These are phyloP conservation scores for Thielaviopsis populi DNA, from an alignment of 2,329 filamentous ascomycete genomes.

Conservation along the genomic window DNA sequence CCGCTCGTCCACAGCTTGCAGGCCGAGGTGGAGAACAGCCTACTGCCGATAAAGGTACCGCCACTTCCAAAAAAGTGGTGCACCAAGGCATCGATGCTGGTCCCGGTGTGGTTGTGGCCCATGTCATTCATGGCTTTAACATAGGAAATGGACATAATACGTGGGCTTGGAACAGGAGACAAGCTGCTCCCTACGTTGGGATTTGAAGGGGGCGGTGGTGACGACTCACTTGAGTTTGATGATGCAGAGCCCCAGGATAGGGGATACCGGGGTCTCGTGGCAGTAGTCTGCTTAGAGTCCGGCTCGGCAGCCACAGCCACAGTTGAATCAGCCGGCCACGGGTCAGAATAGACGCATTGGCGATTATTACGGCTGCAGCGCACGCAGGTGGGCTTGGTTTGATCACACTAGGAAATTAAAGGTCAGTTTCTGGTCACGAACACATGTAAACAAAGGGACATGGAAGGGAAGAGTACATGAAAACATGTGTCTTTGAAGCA, in stretches of 20 bases:
- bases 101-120: conserved; percentile 8
- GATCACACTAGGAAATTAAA: conserved; percentile 18
- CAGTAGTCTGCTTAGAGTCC: not conserved
- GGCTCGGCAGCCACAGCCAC: not conserved
- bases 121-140: conserved; percentile 8
- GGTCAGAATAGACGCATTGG: conserved; percentile 16
- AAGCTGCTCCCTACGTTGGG: not conserved
- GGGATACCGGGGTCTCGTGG: not conserved
- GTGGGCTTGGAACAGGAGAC: conserved; percentile 3
- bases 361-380: conserved; percentile 19
- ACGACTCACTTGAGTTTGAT: not conserved
- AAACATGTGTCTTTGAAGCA: not conserved
- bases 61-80: conserved; percentile 13
- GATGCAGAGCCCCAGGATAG: not conserved
- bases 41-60: conserved; percentile 18
- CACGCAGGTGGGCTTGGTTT: conserved; percentile 19
- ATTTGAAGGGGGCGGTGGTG: not conserved
- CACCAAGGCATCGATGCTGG: conserved; percentile 13
- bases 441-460: not conserved
- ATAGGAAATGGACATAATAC: conserved; percentile 11
- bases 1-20: conserved; percentile 13
- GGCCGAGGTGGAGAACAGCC: conserved; percentile 16
- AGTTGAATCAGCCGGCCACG: not conserved
- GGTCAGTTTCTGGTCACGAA: not conserved
- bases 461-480: not conserved